phyloP scores from a whole-genome alignment of 495 filamentous ascomycete species.

The Penicillium mononematosum region DNA sequence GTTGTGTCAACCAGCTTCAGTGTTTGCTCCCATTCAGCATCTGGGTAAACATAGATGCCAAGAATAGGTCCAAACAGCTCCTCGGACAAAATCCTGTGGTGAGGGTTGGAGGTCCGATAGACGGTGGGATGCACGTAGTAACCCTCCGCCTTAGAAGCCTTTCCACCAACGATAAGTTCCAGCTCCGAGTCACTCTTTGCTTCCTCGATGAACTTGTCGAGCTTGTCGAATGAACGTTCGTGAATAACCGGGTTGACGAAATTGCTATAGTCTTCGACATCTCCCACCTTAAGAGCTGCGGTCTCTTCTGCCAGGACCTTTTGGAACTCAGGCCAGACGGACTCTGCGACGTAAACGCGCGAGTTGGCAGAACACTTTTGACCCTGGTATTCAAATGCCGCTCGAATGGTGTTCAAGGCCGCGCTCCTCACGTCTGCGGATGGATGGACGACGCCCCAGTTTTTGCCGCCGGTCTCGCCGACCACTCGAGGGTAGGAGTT shows the following conservation, averaged over 20 bases:
- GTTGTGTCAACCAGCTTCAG: slow-evolving; percentile 57
- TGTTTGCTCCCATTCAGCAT: slow-evolving; percentile 52
- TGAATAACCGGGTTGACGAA: slow-evolving; percentile 80
- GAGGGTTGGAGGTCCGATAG: slow-evolving; percentile 59
- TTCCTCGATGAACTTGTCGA: slow-evolving; percentile 59
- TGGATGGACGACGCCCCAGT: slow-evolving; percentile 76
- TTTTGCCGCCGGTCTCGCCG: slow-evolving; percentile 86
- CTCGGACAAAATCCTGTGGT: slow-evolving; percentile 62
- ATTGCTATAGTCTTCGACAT: slow-evolving; percentile 56
- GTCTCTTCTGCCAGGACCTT: slow-evolving; percentile 46
- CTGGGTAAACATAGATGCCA: slow-evolving; percentile 67
- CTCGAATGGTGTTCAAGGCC: slow-evolving; percentile 73
- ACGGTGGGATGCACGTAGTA: slow-evolving; percentile 73
- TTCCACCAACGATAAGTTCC: slow-evolving; percentile 65
- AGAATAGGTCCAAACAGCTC: slow-evolving; percentile 79
- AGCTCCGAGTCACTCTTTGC: slow-evolving; percentile 62
- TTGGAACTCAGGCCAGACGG: slow-evolving; percentile 60
- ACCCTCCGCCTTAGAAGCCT: slow-evolving; percentile 61
- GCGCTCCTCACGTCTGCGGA: slow-evolving; percentile 74
- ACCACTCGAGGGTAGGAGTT: slow-evolving; percentile 74
- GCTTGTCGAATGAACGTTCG: slow-evolving; percentile 63
- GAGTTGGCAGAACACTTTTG: slow-evolving; percentile 86
- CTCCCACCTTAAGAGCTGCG: slow-evolving; percentile 46
- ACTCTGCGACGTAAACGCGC: slow-evolving; percentile 68
- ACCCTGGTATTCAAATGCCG: slow-evolving; percentile 84